Conservation (phyloP, 805 yeast species). For the Peterozyma toletana region DNA sequence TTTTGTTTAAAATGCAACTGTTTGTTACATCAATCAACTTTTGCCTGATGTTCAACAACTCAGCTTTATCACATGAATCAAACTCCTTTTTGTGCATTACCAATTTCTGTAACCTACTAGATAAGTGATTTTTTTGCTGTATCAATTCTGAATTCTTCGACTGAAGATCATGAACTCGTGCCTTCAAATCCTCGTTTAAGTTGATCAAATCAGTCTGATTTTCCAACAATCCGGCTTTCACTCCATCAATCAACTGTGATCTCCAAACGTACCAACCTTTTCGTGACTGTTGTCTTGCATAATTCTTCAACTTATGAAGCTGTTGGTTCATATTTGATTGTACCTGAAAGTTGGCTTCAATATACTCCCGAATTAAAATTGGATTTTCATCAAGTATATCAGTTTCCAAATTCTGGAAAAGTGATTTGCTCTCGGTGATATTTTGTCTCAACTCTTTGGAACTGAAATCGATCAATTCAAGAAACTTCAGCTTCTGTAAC, state of each 20-base stretch:
- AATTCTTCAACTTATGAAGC: slow-evolving; percentile 41
- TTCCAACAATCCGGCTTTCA: slow-evolving; percentile 25
- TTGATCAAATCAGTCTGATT: slow-evolving; percentile 13
- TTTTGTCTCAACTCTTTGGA: slow-evolving; percentile 45
- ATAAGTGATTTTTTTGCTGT: slow-evolving; percentile 10
- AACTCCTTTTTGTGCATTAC: slow-evolving; percentile 12
- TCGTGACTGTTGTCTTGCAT: slow-evolving; percentile 43
- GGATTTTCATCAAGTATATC: slow-evolving; percentile 41
- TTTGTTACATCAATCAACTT: slow-evolving; percentile 6
- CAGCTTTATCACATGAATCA: slow-evolving; percentile 11
- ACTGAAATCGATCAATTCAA: slow-evolving; percentile 46
- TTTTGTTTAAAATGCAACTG: neutral
- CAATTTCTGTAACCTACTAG: slow-evolving; percentile 6
- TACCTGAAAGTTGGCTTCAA: slow-evolving; percentile 28
- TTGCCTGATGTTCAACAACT: slow-evolving; percentile 9
- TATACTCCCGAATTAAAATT: slow-evolving; percentile 39
- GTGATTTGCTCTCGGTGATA: slow-evolving; percentile 38
- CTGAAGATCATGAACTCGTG: slow-evolving; percentile 12
- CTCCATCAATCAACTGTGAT: slow-evolving; percentile 38
- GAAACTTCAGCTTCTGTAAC: slow-evolving; percentile 30
- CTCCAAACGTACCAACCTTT: slow-evolving; percentile 63
- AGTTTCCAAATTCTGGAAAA: slow-evolving; percentile 40
- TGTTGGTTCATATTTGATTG: slow-evolving; percentile 37
- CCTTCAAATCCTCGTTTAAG: slow-evolving; percentile 11
- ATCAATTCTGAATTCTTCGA: slow-evolving; percentile 6